These are phyloP conservation scores for Erythrobasidium hasegawianum DNA, from an alignment of 1,284 basidiomycete genomes.

Conservation along the genomic window DNA sequence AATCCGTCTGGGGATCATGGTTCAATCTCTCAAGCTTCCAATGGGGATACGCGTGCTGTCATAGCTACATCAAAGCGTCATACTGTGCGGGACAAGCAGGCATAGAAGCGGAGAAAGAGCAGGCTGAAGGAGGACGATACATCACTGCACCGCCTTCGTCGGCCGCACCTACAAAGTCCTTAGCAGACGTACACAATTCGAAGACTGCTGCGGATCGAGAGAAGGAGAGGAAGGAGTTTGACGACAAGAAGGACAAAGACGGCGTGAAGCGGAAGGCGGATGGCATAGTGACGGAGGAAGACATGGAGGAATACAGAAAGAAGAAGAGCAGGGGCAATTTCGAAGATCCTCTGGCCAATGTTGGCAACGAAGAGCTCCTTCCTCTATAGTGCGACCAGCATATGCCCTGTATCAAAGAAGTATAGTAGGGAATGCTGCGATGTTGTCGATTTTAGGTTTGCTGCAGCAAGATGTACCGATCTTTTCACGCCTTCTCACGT, in stretches of 20 bases:
- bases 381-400: constrained; percentile 37
- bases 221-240: constrained; percentile 52
- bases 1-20: constrained; percentile 92
- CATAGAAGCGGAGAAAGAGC: constrained; percentile 60
- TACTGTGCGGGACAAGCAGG: constrained; percentile 91
- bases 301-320: constrained; percentile 85
- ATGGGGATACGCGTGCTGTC: constrained; percentile 97
- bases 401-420: not conserved
- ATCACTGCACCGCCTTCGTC: constrained; percentile 36
- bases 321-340: constrained; percentile 55
- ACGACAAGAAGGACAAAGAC: constrained; percentile 58
- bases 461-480: too few relatives aligned
- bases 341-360: constrained; percentile 86
- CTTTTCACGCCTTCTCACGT: too few relatives aligned
- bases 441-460: too few relatives aligned
- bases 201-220: constrained; percentile 56
- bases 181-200: constrained; percentile 53
- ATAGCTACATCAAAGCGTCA: constrained; percentile 75
- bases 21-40: constrained; percentile 65
- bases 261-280: constrained; percentile 54
- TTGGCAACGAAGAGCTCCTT: constrained; percentile 59
- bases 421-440: too few relatives aligned
- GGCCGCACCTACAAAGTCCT: constrained; percentile 41
- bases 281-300: constrained; percentile 74
- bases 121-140: constrained; percentile 42